Percentiles rank a stretch among this genome's conserved stretches.
Conservation (phyloP, 2,329 filamentous ascomycete genomes). For the Coniochaeta prunicola region DNA sequence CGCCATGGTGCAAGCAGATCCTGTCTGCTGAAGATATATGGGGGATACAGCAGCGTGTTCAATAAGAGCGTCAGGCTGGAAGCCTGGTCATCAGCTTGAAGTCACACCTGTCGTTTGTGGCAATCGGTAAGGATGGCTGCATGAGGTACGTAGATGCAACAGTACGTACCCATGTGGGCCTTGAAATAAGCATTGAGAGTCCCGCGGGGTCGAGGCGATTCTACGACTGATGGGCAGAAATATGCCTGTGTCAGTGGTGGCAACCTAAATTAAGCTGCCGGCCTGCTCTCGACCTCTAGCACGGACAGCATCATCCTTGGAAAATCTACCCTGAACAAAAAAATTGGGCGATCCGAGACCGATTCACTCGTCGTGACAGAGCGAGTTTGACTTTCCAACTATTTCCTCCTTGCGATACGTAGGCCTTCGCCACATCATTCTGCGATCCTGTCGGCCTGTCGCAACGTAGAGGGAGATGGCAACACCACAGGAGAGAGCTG, state of each 20-base stretch:
- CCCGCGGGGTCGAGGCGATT: neutral
- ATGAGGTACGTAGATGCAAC: neutral
- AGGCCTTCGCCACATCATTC: neutral
- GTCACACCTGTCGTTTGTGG: neutral
- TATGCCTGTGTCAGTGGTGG: neutral
- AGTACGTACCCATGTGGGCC: neutral
- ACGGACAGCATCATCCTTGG: neutral
- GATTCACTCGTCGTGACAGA: neutral
- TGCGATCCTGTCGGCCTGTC: neutral
- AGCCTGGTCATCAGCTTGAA: too few relatives aligned
- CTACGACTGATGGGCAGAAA: neutral
- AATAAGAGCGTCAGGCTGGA: too few relatives aligned
- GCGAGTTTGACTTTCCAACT: neutral
- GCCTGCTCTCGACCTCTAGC: neutral
- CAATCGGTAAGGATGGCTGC: neutral
- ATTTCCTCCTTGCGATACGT: neutral
- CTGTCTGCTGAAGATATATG: neutral
- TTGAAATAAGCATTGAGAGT: neutral
- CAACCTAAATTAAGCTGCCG: neutral
- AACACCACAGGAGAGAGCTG: slow-evolving; percentile 56
- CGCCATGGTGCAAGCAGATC: slow-evolving; percentile 27
- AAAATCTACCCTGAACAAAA: neutral
- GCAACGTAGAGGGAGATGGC: slow-evolving; percentile 14
- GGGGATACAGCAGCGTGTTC: too few relatives aligned
- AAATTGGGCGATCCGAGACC: neutral